Evolutionary conservation across 805 yeast species (phyloP), one percentile per base, ranked within the genome.

Genomic region (Kockiozyma suomiensis): DNA sequence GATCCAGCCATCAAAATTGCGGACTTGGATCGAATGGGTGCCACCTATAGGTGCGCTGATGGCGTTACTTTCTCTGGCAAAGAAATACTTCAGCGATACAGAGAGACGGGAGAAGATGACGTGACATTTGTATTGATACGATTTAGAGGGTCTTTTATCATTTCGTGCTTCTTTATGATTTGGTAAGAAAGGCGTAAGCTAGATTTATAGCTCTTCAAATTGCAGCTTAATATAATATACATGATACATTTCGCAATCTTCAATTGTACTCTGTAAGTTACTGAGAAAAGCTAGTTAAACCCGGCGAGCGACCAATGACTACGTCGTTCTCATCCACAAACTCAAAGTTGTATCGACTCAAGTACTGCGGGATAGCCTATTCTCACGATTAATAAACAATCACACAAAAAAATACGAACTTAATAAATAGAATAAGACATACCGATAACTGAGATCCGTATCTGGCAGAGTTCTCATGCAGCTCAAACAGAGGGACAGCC

Each of bases 331-430:
- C 64, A 56, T 70, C 73, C 15, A 69, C 70, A 50, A 69, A 69
- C 56, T 72, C 74, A 42, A 65, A 56, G 62, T 71, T 60, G 71
- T 74, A 75, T 28, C 71, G 55, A 28, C 75, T 73, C 43, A 75
- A 72, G 66, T 63, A 67, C 71, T 64, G 71, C 61, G 70, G 83
- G 76, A 53, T 67, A 1, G 75, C 68, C 65, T 61, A 50, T 28
- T 17, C 13, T 10, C n/a, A 19, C 17, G 13, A 40, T 25, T 13
- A 30, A 21, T 30, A 30, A 12, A n/a, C 23, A 19, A 40, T 7
- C 8, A 26, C 30, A 48, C 12, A 23, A 30, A 5, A 35, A 28
- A 45, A 17, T 10, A 41, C 33, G n/a, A 21, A 37, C 8, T 32
- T 38, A 5, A 47, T 41, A 4, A 28, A 42, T 10, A 10, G 33